Base-by-base conservation (phyloP, 441 rosid genomes). In the Cnidoscolus chayamansa region DNA sequence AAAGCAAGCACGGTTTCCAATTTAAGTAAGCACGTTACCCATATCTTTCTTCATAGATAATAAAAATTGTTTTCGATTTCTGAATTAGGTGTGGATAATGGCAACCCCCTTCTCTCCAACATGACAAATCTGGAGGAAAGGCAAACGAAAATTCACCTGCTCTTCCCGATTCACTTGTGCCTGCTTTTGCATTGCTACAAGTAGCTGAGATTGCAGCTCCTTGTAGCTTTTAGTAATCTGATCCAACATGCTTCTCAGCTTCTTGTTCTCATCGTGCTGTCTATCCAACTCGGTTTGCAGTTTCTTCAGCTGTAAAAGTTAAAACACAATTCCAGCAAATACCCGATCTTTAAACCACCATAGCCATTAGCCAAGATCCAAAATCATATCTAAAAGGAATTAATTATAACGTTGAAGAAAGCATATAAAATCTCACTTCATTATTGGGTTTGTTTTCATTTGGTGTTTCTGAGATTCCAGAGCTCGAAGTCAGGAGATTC, bases 251-350 rank as follows among this genome's bases (percentile, higher is more conserved):
- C 68, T 79, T 76, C 78, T 82, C 70, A 93, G 82, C 72, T 81
- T 86, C 72, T 71, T 80, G 72, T 91, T 93, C 82, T 93, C 98
- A 53, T 89, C 88, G 13, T 84, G 84, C 67, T 86, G 81, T 67
- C 81, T 86, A 75, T 80, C 83, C 50, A 91, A 63, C 81, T 87
- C 90, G 54, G 58, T 55, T 73, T 80, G 78, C 54, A 86, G 78
- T 78, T 55, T 74, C 61, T 76, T 81, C 74, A 76, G 40, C 92
- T 89, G 81, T 54, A 65, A 64, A 54, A 58, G 4, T 2, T 35
- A 4, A 35, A 40, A 58, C 66, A 25, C 53, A 35, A 12, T 43
- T 35, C 31, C 35, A 8, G 2, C 17, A 48, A 63, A 16, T 37
- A 8, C 0, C 16, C 55, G 20, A 15, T 6, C 47, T 25, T 16